Evolutionary conservation across 1,139 yeast genomes (phyloP).

Genomic region (Kurtzmaniella natalensis): DNA sequence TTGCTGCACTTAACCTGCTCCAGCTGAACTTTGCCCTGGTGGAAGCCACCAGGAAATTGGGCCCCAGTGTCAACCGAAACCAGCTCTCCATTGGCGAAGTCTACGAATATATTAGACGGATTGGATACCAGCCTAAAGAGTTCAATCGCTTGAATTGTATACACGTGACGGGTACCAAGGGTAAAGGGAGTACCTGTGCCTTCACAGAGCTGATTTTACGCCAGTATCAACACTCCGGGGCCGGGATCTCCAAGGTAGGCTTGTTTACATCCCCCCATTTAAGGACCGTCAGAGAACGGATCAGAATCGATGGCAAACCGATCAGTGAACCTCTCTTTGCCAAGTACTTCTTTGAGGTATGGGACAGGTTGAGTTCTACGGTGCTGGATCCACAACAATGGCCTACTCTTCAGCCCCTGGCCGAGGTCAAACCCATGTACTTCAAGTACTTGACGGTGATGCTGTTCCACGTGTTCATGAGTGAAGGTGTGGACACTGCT

Average conservation of each 20-base stretch:
- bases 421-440: slow-evolving; percentile 81
- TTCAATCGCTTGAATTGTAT: slow-evolving; percentile 72
- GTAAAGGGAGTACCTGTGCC: slow-evolving; percentile 98
- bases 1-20: slow-evolving; percentile 74
- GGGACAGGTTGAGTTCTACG: slow-evolving; percentile 72
- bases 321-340: slow-evolving; percentile 77
- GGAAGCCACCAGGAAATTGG: slow-evolving; percentile 74
- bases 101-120: slow-evolving; percentile 83
- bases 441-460: slow-evolving; percentile 85
- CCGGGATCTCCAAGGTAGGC: slow-evolving; percentile 60
- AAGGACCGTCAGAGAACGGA: slow-evolving; percentile 88
- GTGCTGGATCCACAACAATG: slow-evolving; percentile 51
- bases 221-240: slow-evolving; percentile 41
- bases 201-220: slow-evolving; percentile 77
- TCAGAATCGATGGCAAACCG: slow-evolving; percentile 83
- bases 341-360: slow-evolving; percentile 86
- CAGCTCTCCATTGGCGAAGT: slow-evolving; percentile 79
- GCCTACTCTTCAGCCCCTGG: slow-evolving; percentile 65
- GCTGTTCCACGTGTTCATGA: slow-evolving; percentile 84
- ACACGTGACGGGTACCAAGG: slow-evolving; percentile 97
- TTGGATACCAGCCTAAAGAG: slow-evolving; percentile 72
- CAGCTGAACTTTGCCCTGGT: slow-evolving; percentile 91
- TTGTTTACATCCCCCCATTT: slow-evolving; percentile 94
- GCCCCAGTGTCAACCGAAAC: slow-evolving; percentile 56
- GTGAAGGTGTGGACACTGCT: slow-evolving; percentile 88